Evolutionary conservation across 148 eudicot species (phyloP), one percentile per base, ranked within the genome.

Genomic region (Rhododendron williamsianum): DNA sequence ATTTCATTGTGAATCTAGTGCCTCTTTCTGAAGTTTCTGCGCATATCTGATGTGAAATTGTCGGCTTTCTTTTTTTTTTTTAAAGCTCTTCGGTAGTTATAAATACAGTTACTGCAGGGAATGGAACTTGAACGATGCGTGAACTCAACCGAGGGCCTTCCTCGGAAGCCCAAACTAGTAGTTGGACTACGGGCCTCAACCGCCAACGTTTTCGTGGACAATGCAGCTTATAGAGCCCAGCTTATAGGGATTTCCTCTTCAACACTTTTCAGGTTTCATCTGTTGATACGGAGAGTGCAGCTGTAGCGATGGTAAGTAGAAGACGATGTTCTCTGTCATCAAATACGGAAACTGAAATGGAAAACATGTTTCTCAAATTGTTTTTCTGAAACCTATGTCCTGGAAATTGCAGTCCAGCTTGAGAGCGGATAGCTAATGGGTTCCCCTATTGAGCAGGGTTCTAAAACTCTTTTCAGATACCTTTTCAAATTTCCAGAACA

Each of bases 151-250:
- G 7, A 51, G 27, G 83, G 90, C 83, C 87, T 88, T 67, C 63
- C 77, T 15, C 52, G 38, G 3, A 78, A 78, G 71, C 87, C 90
- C 3, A 88, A 83, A 56, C 65, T 88, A 21, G 87, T 88, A 13
- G 76, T 78, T 80, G 90, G 90, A 12, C 76, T 88, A 1, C 81
- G 38, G 65, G 87, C 86, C 16, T 76, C 90, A 19, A 88, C 87
- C 6, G 46, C 87, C 65, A 71, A 88, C 76, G 82, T 63, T 12
- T 88, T 88, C 23, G 27, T 88, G 30, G 90, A 88, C 43, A 88
- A 88, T 80, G 90, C 90, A 79, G 78, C 90, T 25, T 86, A 88
- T 35, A 85, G 86, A n/a, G n/a, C n/a, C n/a, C 90, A 79, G 78
- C 90, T 25, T 86, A 88, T 35, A 85, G 86, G 25, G 77, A 83